phyloP scores from a whole-genome alignment of 2,329 filamentous ascomycete species.

The Lojkania enalia region DNA sequence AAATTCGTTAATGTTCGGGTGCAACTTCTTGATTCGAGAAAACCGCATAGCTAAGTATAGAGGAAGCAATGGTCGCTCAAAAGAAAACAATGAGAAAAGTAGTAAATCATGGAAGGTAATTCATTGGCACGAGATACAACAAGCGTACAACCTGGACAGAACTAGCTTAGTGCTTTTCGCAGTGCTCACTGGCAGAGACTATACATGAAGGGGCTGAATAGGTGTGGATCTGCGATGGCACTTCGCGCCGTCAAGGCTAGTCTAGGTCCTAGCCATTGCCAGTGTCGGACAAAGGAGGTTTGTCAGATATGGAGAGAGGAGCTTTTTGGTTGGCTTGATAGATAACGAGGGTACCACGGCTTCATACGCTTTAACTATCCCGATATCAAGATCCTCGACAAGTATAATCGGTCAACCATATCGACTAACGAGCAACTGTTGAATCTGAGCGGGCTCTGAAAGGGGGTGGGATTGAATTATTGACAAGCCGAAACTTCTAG shows the following conservation, averaged over 20 bases:
- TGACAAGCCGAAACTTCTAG: slow-evolving; percentile 40
- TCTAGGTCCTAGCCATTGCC: slow-evolving; percentile 36
- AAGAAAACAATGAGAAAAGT: slow-evolving; percentile 39
- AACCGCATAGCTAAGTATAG: slow-evolving; percentile 30
- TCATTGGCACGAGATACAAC: slow-evolving; percentile 29
- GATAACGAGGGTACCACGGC: slow-evolving; percentile 3
- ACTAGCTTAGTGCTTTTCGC: slow-evolving; percentile 47
- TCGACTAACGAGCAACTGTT: slow-evolving; percentile 36
- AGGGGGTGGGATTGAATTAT: slow-evolving; percentile 36
- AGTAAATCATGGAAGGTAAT: slow-evolving; percentile 38
- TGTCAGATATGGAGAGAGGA: slow-evolving; percentile 31
- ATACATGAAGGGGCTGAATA: slow-evolving; percentile 41
- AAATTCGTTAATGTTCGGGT: slow-evolving; percentile 55
- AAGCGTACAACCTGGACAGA: slow-evolving; percentile 34
- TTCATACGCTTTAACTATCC: slow-evolving; percentile 25
- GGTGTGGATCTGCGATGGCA: slow-evolving; percentile 42
- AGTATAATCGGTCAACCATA: slow-evolving; percentile 44
- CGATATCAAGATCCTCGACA: slow-evolving; percentile 32
- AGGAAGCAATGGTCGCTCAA: slow-evolving; percentile 21
- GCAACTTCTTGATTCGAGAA: slow-evolving; percentile 46
- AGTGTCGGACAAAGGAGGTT: slow-evolving; percentile 21
- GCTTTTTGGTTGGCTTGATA: slow-evolving; percentile 20
- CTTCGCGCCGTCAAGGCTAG: slow-evolving; percentile 28
- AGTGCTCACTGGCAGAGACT: slow-evolving; percentile 49
- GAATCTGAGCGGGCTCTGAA: slow-evolving; percentile 29